A percentile compares a stretch with the other conserved stretches of the same genome.
Evolutionary conservation across 345 rosid species (phyloP).

Genomic region (Eucalyptus pumila): DNA sequence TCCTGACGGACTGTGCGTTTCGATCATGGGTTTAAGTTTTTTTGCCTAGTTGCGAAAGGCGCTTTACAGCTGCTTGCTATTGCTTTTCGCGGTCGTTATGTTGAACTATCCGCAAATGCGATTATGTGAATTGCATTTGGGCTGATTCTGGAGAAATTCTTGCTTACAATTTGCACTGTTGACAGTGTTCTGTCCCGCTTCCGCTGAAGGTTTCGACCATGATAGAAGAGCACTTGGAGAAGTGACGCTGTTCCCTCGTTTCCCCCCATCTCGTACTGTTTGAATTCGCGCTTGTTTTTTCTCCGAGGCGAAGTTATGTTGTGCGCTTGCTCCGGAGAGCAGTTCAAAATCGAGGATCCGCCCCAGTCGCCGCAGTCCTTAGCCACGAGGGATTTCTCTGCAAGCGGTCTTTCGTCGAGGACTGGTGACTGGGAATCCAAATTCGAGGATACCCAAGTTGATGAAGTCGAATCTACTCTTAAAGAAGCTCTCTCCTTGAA

Average conservation of each 20-base stretch:
- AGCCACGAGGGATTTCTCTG: slow-evolving; percentile 93
- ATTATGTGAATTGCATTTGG: not conserved
- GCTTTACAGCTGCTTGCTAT: not conserved
- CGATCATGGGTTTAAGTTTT: not conserved
- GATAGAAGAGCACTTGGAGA: not conserved
- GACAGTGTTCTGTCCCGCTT: not conserved
- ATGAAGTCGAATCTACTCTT: slow-evolving; percentile 92
- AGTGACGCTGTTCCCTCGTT: not conserved
- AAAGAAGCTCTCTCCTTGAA: slow-evolving; percentile 95
- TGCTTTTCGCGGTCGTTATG: not conserved
- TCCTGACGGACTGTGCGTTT: not conserved
- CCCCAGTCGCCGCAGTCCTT: slow-evolving; percentile 86
- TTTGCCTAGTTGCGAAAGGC: not conserved
- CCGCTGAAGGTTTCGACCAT: not conserved
- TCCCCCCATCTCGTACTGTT: not conserved
- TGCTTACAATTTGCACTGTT: not conserved
- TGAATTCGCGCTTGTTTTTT: not conserved
- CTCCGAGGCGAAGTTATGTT: slow-evolving; percentile 37
- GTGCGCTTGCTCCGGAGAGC: slow-evolving; percentile 98
- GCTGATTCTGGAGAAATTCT: not conserved
- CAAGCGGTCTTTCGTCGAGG: slow-evolving; percentile 73
- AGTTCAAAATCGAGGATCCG: slow-evolving; percentile 77
- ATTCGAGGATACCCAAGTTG: slow-evolving; percentile 68
- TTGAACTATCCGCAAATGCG: not conserved
- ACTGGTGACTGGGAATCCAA: slow-evolving; percentile 77